A percentile compares a stretch with the other conserved stretches of the same genome.
Conservation (phyloP, 2,329 filamentous ascomycete genomes). For the Trichoderma harzianum region DNA sequence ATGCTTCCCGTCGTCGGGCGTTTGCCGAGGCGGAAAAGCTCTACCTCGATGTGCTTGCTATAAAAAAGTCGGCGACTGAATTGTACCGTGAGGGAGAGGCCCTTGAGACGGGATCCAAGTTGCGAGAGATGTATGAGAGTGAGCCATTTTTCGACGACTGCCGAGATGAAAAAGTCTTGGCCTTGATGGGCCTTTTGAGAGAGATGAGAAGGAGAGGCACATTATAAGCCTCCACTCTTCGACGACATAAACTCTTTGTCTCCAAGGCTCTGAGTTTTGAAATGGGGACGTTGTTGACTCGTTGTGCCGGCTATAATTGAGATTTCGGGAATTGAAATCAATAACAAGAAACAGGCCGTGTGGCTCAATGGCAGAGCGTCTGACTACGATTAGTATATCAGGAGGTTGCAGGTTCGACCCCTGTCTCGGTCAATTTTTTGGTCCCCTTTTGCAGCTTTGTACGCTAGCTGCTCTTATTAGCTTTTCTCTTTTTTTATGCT, state of each 20-base stretch:
- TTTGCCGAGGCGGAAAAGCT: conserved; percentile 27
- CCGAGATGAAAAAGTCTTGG: conserved; percentile 22
- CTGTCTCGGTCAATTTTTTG: conserved; percentile 19
- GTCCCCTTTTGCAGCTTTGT: background rate
- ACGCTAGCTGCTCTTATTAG: background rate
- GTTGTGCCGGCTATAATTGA: background rate
- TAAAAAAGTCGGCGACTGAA: conserved; percentile 24
- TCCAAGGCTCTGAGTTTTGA: background rate
- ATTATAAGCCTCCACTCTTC: background rate
- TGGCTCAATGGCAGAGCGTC: conserved; percentile 19
- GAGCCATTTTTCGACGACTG: conserved; percentile 26
- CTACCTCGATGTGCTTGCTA: conserved; percentile 26
- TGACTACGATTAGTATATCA: conserved; percentile 18
- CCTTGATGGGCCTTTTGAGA: conserved; percentile 17
- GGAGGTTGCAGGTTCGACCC: conserved; percentile 19
- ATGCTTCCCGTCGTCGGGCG: conserved; percentile 17
- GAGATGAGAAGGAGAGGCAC: conserved; percentile 21
- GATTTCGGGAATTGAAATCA: background rate
- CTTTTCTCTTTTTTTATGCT: background rate
- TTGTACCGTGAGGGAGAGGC: conserved; percentile 26
- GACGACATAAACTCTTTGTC: background rate
- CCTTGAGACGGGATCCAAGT: conserved; percentile 25
- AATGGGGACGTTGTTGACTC: too few species aligned
- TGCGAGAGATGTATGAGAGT: conserved; percentile 30
- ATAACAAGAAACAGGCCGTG: conserved; percentile 14